Evolutionary conservation across 2,329 filamentous ascomycete species (phyloP).

Genomic region (Stylonectria norvegica): DNA sequence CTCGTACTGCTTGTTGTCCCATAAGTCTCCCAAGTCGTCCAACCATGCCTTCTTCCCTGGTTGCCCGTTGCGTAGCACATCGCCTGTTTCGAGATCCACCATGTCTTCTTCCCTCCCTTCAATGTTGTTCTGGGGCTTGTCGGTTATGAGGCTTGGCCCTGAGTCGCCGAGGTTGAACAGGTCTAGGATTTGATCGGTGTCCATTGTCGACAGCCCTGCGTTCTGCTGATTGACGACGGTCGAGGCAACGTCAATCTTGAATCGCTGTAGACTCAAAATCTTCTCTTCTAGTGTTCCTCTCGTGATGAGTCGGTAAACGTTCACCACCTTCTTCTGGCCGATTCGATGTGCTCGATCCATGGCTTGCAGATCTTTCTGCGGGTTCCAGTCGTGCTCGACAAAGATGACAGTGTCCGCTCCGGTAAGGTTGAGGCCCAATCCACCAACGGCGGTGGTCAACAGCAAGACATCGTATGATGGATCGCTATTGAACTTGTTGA

Average conservation of each 20-base stretch:
- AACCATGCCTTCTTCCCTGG: slow-evolving; percentile 96
- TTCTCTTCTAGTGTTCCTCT: slow-evolving; percentile 96
- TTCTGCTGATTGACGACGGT: slow-evolving; percentile 99
- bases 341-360: slow-evolving; percentile 99
- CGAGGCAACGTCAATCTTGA: slow-evolving; percentile 98
- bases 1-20: slow-evolving; percentile 97
- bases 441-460: slow-evolving; percentile 91
- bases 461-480: slow-evolving; percentile 93
- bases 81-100: slow-evolving; percentile 88
- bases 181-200: slow-evolving; percentile 96
- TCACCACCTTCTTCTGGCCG: slow-evolving; percentile 99
- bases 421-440: slow-evolving; percentile 89
- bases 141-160: slow-evolving; percentile 61
- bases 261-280: slow-evolving; percentile 94
- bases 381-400: slow-evolving; percentile 99
- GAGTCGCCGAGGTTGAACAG: slow-evolving; percentile 88
- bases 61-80: slow-evolving; percentile 87
- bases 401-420: slow-evolving; percentile 99
- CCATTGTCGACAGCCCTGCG: slow-evolving; percentile 89
- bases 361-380: slow-evolving; percentile 95
- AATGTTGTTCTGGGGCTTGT: slow-evolving; percentile 55
- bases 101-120: slow-evolving; percentile 75
- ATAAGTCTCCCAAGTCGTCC: slow-evolving; percentile 91
- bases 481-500: slow-evolving; percentile 98
- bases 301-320: slow-evolving; percentile 95